Evolutionary conservation across 495 filamentous ascomycete genomes (phyloP), one percentile per base, ranked within the genome.

Genomic region (Talaromyces trachyspermus): DNA sequence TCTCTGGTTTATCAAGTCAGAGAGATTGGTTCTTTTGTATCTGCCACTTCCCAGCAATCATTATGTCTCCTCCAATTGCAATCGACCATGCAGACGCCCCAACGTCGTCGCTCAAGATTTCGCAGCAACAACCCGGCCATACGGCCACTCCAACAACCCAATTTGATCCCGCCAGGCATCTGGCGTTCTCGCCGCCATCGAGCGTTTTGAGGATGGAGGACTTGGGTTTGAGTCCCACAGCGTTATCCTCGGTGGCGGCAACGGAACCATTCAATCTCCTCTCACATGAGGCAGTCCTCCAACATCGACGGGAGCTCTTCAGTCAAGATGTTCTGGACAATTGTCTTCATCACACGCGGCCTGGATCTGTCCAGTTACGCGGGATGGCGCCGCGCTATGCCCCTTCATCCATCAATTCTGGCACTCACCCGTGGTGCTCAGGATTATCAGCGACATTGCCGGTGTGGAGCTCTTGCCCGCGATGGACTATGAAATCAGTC

Each of bases 261-360:
- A 81, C 81, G 0, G 79, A 84, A 53, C 83, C 84, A 0, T 88
- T 87, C 59, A 71, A 71, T 9, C 69, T 87, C 7, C 87, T 88
- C 61, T 79, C 78, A 6, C 55, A 67, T 26, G 80, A 81, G 44
- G 82, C 81, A 1, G 68, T 87, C 29, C 56, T 71, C 49, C 69
- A 74, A 48, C 85, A 87, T 74, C 68, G 84, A 50, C 62, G 67
- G 5, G 84, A 88, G 56, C 75, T 85, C 7, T 70, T 87, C 40
- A 75, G 72, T 32, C 57, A 70, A 6, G 70, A 76, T 22, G 81
- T 86, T 12, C 63, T 77, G 55, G 63, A 70, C 10, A 78, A 85
- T 35, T 85, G 77, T 62, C 68, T 79, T 84, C n/a, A n/a, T n/a
- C n/a, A n/a, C n/a, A n/a, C n/a, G n/a, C n/a, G n/a, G n/a, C n/a